A percentile compares a stretch with the other conserved stretches of the same genome.
These are phyloP conservation scores for Populus euphratica DNA, from an alignment of 345 rosid species.

Conservation along the genomic window DNA sequence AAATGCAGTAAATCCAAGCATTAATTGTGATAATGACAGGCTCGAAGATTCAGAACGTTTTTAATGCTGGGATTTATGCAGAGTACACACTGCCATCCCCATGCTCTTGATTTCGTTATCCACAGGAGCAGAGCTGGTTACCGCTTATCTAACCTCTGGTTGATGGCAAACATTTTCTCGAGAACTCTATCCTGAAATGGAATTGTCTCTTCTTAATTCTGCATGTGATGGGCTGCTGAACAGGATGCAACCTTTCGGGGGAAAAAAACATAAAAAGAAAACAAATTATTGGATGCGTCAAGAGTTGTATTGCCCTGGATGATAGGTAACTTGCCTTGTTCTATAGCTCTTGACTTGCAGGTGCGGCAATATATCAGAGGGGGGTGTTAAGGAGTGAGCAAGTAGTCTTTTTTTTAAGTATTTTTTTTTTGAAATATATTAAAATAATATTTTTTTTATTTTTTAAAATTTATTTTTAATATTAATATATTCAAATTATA, in stretches of 20 bases:
- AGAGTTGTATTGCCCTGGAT: background rate
- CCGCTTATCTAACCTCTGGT: background rate
- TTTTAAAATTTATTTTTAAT: no score
- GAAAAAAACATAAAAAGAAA: no score
- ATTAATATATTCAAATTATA: no score
- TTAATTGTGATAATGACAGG: slow-evolving; percentile 1
- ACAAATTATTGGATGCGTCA: no score
- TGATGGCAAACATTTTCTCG: background rate
- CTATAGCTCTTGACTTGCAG: background rate
- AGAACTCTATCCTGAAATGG: background rate
- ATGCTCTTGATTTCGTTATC: background rate
- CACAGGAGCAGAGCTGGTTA: background rate
- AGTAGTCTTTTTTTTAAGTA: no score
- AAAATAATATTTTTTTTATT: no score
- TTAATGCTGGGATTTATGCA: no score
- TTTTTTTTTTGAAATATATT: no score
- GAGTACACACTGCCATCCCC: no score
- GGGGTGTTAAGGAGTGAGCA: no score
- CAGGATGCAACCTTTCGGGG: background rate
- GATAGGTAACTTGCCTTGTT: background rate
- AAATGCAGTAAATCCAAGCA: background rate
- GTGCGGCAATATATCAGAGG: no score
- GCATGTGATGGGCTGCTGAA: background rate
- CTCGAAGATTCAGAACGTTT: slow-evolving; percentile 3
- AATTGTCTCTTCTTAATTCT: background rate